Base-by-base conservation (phyloP, 2,329 filamentous ascomycete genomes). In the Epichloe brachyelytri region DNA sequence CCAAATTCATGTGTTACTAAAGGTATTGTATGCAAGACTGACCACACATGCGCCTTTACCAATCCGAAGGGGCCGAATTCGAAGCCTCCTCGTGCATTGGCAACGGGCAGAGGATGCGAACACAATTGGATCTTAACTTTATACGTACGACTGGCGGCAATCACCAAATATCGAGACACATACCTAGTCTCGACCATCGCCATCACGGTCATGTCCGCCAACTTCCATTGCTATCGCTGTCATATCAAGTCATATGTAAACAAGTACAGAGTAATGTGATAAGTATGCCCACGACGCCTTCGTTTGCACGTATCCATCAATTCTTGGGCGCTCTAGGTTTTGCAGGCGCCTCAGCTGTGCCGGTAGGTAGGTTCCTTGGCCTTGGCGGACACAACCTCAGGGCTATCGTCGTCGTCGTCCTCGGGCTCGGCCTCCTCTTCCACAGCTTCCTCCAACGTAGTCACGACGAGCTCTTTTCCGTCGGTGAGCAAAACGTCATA, bases 391-490 rank as follows among this genome's bases (percentile, higher is more conserved):
- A 56, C n/a, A n/a, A 19, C 54, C 40, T 65, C 62, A 6, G 63
- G 56, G 43, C 58, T 57, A n/a, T 65, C 65, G 4, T 62, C 64
- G 1, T 67, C 64, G 7, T 67, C 65, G 20, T 44, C 48, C 8
- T 68, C 59, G 4, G 61, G 59, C 0, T 56, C 59, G 2, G 72
- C 70, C 54, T 79, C 75, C 58, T 80, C 76, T 54, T 77, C 74
- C 17, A 79, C 70, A 22, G 71, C 65, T 3, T 71, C 75, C 52
- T 76, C 65, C 43, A 79, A 67, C 3, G 73, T 62, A 3, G 77
- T 79, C n/a, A 74, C 76, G 41, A 70, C 71, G 55, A 79, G 78
- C 4, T 71, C 69, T 14, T 62, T 67, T 37, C 71, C 71, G 11
- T 62, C 57, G 2, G 62, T 54, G 19, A 66, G 58, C 54, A 62